phyloP scores from a whole-genome alignment of 108 stramenopile species.

The Cyclotella distinguenda region DNA sequence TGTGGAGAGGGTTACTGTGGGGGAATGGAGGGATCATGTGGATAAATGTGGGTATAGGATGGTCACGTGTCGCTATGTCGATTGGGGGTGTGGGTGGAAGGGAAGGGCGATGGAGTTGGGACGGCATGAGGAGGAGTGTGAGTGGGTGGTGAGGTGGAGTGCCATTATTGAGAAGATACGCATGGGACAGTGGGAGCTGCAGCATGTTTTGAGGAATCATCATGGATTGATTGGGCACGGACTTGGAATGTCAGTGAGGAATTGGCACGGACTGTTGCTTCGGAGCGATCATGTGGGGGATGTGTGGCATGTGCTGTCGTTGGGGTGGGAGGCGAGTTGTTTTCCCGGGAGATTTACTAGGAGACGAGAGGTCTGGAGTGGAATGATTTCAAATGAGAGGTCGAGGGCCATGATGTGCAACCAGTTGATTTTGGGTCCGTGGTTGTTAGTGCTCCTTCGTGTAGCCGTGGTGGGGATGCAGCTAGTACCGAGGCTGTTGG shows the following conservation, averaged over 20 bases:
- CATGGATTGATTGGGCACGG: not conserved
- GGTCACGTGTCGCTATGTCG: slow-evolving; percentile 29
- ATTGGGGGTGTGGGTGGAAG: slow-evolving; percentile 46
- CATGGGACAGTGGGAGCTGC: not conserved
- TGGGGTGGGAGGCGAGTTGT: slow-evolving; percentile 20
- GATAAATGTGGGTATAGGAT: slow-evolving; percentile 14
- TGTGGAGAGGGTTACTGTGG: slow-evolving; percentile 1
- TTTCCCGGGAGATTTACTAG: slow-evolving; percentile 29
- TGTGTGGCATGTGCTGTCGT: slow-evolving; percentile 19
- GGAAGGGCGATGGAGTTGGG: slow-evolving; percentile 21
- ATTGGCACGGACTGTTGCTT: slow-evolving; percentile 1
- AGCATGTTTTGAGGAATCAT: not conserved
- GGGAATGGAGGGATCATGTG: slow-evolving; percentile 24
- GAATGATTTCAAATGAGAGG: slow-evolving; percentile 2
- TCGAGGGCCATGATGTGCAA: slow-evolving; percentile 19
- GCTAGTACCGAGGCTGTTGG: not conserved
- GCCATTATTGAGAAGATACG: slow-evolving; percentile 1
- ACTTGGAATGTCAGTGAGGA: not conserved
- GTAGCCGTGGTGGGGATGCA: not conserved
- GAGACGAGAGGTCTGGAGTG: slow-evolving; percentile 13
- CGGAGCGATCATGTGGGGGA: slow-evolving; percentile 17
- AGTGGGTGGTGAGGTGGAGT: not conserved
- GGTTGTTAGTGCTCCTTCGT: not conserved
- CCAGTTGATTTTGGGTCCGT: slow-evolving; percentile 16
- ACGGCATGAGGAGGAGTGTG: slow-evolving; percentile 24